Conservation (phyloP, 2,329 filamentous ascomycete genomes). For the Diaporthe batatas region DNA sequence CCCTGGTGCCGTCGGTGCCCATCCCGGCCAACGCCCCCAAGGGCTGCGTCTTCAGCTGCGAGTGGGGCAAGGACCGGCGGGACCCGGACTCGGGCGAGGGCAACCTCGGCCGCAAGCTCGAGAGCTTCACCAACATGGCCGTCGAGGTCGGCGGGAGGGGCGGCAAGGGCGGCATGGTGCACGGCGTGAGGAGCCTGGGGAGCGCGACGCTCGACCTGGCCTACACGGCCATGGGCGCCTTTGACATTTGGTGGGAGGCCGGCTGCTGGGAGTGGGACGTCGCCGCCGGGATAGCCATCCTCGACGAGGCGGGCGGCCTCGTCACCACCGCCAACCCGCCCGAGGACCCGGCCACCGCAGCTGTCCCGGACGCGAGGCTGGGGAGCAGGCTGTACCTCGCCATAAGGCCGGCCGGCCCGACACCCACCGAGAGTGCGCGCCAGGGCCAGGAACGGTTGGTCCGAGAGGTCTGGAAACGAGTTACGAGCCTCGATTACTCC, state of each 20-base stretch:
- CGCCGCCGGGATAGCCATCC: constrained; percentile 79
- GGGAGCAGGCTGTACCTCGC: constrained; percentile 80
- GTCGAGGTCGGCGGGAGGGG: constrained; percentile 72
- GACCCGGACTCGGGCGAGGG: constrained; percentile 69
- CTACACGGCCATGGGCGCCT: constrained; percentile 80
- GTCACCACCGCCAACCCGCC: constrained; percentile 82
- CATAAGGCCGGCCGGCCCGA: constrained; percentile 75
- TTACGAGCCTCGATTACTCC: constrained; percentile 74
- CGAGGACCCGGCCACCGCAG: constrained; percentile 64
- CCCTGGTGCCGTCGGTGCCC: constrained; percentile 74
- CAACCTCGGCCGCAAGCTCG: constrained; percentile 78
- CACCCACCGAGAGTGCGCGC: constrained; percentile 71
- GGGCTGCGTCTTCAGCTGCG: constrained; percentile 79
- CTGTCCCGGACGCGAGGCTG: constrained; percentile 71
- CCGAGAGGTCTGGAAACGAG: constrained; percentile 79
- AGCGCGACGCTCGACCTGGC: constrained; percentile 81
- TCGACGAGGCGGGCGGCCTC: constrained; percentile 80
- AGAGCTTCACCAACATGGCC: constrained; percentile 82
- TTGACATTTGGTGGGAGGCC: constrained; percentile 88
- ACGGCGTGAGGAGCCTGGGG: constrained; percentile 79
- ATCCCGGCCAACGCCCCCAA: constrained; percentile 74
- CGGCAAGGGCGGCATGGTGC: constrained; percentile 83
- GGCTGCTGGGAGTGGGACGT: constrained; percentile 89
- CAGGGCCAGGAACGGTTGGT: constrained; percentile 78
- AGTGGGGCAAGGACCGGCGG: constrained; percentile 83